Percentiles rank a stretch among this genome's conserved stretches.
Conservation (phyloP, 371 early-diverging fungal genomes). For the Circinella minor region DNA sequence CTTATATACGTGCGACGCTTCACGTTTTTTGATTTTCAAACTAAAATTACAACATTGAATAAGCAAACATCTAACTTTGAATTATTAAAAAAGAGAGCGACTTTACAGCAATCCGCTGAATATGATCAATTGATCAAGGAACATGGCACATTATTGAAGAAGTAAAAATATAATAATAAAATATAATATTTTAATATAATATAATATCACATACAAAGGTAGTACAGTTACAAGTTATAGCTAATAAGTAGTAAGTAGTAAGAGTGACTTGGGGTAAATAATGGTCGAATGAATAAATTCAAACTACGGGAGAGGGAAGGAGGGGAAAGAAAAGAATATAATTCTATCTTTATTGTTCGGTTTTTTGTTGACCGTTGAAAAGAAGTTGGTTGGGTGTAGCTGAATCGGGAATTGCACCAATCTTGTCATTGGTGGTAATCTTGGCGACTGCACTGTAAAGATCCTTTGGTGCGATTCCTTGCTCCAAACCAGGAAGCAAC, state of each 20-base stretch:
- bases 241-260: too few species aligned
- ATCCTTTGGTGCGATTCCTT: slow-evolving; percentile 28
- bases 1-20: too few species aligned
- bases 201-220: not conserved
- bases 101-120: slow-evolving; percentile 64
- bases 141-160: slow-evolving; percentile 50
- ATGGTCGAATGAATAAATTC: too few species aligned
- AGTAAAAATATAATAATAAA: slow-evolving; percentile 1
- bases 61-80: slow-evolving; percentile 66
- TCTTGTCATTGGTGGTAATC: slow-evolving; percentile 21
- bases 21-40: slow-evolving; percentile 17
- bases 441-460: slow-evolving; percentile 29
- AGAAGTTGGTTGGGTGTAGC: slow-evolving; percentile 21
- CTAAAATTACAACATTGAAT: slow-evolving; percentile 59
- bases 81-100: slow-evolving; percentile 78
- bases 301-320: too few species aligned
- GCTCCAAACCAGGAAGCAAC: slow-evolving; percentile 24
- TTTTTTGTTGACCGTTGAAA: slow-evolving; percentile 23
- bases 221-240: too few species aligned
- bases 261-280: too few species aligned
- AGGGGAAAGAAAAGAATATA: too few species aligned
- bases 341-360: slow-evolving; percentile 3
- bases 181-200: not conserved
- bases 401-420: slow-evolving; percentile 9
- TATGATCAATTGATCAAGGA: slow-evolving; percentile 78